Base-by-base conservation (phyloP, 768 basidiomycete species). In the Tephrocybe rancida region DNA sequence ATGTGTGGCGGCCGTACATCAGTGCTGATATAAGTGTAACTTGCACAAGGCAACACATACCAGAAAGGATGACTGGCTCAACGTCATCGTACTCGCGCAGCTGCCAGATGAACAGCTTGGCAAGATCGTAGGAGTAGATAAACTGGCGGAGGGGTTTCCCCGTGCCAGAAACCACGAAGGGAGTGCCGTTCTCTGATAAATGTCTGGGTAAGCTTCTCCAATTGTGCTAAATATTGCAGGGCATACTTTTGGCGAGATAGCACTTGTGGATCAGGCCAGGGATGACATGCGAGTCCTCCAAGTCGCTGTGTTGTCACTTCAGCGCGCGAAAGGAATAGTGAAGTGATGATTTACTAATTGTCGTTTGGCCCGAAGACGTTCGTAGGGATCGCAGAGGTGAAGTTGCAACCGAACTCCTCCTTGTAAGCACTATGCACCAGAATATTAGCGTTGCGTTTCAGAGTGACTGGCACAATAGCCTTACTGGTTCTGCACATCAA, bases 141-240 rank as follows among this genome's bases (percentile, higher is more conserved):
- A 98, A 98, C 69, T 98, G 95, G n/a, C 95, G 84, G 30, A 97
- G 81, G 6, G 95, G 95, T 61, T 88, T 92, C 29, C 95, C 95
- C 0, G 92, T 89, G 10, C 95, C 95, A 45, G 86, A 73, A n/a
- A 96, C 90, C 47, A 86, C 76, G 72, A 98, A 95, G 3, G 90
- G 87, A 0, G 90, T 92, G 54, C 78, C 79, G 71, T 90, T 92
- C 75, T 92, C 86, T 85, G 68, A 27, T 3, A 44, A 18, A 11
- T 16, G 11, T 9, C 44, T 27, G 35, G 47, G 56, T 54, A 22
- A 48, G 35, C 42, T 44, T 46, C 19, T 16, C 14, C 21, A 18
- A 13, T 25, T 34, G 16, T 56, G 13, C 14, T 6, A 34, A 29
- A 10, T 38, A 18, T 42, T 25, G 13, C 1, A 24, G 59, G 19